A percentile compares a stretch with the other conserved stretches of the same genome.
phyloP scores from a whole-genome alignment of 148 eudicot species.

The Rhododendron williamsianum region DNA sequence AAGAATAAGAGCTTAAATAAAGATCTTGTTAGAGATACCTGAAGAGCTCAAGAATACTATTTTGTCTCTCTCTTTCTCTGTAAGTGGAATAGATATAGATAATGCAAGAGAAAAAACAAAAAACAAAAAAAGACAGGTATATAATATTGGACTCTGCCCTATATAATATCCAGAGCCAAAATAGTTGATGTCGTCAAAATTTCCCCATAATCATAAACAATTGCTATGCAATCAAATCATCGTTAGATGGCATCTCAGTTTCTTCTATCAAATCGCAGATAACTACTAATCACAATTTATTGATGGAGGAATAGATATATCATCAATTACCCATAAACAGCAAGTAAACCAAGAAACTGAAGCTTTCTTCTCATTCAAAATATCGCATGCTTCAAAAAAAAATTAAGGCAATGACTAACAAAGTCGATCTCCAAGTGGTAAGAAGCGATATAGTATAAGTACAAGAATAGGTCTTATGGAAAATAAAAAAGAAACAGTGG shows the following conservation, averaged over 20 bases:
- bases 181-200: neutral
- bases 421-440: no score
- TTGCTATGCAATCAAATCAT: neutral
- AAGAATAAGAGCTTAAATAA: neutral
- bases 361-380: neutral
- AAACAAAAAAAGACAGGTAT: neutral
- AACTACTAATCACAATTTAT: neutral
- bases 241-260: neutral
- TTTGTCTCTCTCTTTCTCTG: neutral
- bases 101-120: neutral
- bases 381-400: no score
- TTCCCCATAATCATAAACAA: neutral
- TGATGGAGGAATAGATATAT: no score
- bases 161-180: neutral
- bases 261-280: neutral
- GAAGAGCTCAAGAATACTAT: neutral
- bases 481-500: no score
- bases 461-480: no score
- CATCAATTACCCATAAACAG: no score
- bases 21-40: neutral
- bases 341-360: neutral
- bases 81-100: neutral
- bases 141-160: no score
- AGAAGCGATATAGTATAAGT: no score
- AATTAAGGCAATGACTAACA: no score